These are phyloP conservation scores for Lentinula sp. DNA, from an alignment of 768 basidiomycete genomes.

Conservation along the genomic window DNA sequence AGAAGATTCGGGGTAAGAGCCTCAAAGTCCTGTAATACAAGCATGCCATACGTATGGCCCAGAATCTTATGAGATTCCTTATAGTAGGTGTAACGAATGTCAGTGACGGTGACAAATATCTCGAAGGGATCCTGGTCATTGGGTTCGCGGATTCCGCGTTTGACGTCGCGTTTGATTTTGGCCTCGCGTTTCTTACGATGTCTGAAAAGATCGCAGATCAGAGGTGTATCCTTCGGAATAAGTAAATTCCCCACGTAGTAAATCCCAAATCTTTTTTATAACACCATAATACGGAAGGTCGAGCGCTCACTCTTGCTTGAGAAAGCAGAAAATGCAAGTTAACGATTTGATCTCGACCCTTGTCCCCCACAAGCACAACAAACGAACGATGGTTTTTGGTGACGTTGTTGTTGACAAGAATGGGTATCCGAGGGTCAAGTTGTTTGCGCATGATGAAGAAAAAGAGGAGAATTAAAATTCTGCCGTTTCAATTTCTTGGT, in stretches of 20 bases:
- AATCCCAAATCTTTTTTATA: constrained; percentile 99
- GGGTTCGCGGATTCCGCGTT: constrained; percentile 86
- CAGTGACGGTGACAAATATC: constrained; percentile 97
- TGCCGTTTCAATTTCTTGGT: not conserved
- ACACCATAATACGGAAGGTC: constrained; percentile 94
- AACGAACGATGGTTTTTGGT: constrained; percentile 91
- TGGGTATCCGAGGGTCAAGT: constrained; percentile 89
- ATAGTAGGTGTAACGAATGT: constrained; percentile 99
- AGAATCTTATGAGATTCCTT: constrained; percentile 96
- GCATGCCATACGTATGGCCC: constrained; percentile 97
- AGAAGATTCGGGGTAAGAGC: constrained; percentile 96
- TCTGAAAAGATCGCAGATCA: constrained; percentile 27
- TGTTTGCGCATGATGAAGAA: constrained; percentile 79
- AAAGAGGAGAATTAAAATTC: constrained; percentile 33
- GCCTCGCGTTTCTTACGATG: constrained; percentile 97
- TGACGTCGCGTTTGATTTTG: constrained; percentile 95
- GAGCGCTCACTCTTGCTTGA: constrained; percentile 81
- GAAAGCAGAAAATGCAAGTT: constrained; percentile 95
- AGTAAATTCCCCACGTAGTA: constrained; percentile 59
- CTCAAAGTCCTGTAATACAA: constrained; percentile 95
- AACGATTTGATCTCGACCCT: constrained; percentile 90
- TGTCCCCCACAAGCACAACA: constrained; percentile 94
- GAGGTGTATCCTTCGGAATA: not conserved
- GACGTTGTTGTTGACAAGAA: constrained; percentile 90
- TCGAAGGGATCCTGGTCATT: constrained; percentile 98